Evolutionary conservation across 495 filamentous ascomycete genomes (phyloP).

Genomic region (Cairneyella variabilis): DNA sequence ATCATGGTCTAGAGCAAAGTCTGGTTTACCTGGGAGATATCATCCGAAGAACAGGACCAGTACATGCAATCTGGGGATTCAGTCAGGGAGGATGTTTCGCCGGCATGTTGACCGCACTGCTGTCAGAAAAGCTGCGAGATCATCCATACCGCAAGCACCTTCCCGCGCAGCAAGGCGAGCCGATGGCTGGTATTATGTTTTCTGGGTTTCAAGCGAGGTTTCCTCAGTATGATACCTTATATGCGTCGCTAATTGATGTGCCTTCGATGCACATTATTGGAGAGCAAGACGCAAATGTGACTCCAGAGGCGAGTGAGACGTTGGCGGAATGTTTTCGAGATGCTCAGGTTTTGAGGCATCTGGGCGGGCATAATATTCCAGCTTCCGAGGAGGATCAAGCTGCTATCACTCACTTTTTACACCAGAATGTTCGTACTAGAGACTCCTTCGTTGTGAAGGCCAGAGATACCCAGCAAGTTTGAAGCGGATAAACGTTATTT

Average conservation of each 20-base stretch:
- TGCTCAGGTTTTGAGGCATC: constrained; percentile 4
- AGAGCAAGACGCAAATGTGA: constrained; percentile 8
- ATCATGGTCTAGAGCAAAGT: constrained; percentile 6
- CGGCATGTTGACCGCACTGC: constrained; percentile 9
- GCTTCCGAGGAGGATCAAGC: constrained; percentile 1
- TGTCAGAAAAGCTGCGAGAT: neutral
- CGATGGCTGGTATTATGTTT: constrained; percentile 5
- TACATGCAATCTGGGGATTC: constrained; percentile 16
- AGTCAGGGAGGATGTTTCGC: constrained; percentile 13
- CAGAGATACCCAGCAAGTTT: no score
- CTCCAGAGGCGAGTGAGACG: constrained; percentile 1
- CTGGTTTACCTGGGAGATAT: constrained; percentile 7
- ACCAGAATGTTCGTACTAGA: neutral
- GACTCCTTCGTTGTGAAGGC: no score
- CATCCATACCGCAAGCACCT: constrained; percentile 3
- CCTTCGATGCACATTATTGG: constrained; percentile 12
- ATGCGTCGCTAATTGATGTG: constrained; percentile 1
- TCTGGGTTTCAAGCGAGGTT: constrained; percentile 13
- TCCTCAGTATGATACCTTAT: constrained; percentile 7
- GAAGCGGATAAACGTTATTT: no score
- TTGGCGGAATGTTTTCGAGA: constrained; percentile 3
- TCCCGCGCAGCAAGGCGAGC: neutral
- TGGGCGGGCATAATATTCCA: constrained; percentile 13
- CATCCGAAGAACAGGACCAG: constrained; percentile 1
- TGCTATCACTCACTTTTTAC: constrained; percentile 6